Evolutionary conservation across 2,329 filamentous ascomycete genomes (phyloP), one percentile per base, ranked within the genome.

Genomic region (Penicillium carneum): DNA sequence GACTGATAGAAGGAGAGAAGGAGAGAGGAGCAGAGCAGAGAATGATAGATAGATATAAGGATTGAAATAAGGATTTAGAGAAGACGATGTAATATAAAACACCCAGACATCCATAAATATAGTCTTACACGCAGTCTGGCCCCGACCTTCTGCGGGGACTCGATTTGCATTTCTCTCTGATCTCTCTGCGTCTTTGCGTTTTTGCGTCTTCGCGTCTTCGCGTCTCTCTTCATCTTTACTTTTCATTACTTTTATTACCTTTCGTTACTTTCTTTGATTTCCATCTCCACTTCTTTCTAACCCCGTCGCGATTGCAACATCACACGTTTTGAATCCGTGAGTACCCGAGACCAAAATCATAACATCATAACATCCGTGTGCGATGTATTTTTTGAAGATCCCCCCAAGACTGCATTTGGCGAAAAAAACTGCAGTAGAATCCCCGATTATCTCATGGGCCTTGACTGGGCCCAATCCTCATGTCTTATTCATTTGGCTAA

Each of bases 111-210:
- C 29, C 9, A 31, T 31, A 31, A 9, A 31, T 31, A 10, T 31
- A 31, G 23, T 26, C 23, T 10, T 31, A 11, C 9, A 33, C 3
- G 31, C 16, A 43, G 51, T 34, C 53, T 57, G 38, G 53, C 43
- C 53, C 33, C 45, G 14, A n/a, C 41, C 14, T 10, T 56, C 53
- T 57, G 54, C 45, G 54, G 54, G 53, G 54, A 57, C 42, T 18
- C 23, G 23, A 18, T 34, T 50, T 31, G 20, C 7, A 14, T 48
- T n/a, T 20, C 18, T 48, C 12, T 41, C 36, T 18, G 29, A 9
- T 29, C n/a, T 47, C 31, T 46, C 43, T 16, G 18, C 18, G 4
- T 39, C 26, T 47, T 16, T 26, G 14, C 49, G 16, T 29, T 7
- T 23, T n/a, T 45, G 14, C 42, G 1, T 26, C 12, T 45, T 4